These are phyloP conservation scores for Eryngium alpinum DNA, from an alignment of 140 eudicot species.

Conservation along the genomic window DNA sequence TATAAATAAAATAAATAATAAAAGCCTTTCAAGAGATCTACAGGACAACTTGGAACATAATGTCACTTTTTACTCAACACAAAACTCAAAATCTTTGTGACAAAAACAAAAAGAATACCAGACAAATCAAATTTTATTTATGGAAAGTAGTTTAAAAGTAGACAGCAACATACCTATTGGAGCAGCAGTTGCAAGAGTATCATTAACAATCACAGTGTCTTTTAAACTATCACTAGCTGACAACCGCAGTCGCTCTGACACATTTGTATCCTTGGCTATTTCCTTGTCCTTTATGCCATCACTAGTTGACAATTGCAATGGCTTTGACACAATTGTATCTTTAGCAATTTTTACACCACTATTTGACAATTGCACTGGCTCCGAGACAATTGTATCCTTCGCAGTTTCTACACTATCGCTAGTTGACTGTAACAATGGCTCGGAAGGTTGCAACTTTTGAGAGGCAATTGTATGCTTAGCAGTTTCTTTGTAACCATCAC, in stretches of 20 bases:
- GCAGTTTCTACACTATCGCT: background rate
- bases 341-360: background rate
- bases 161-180: background rate
- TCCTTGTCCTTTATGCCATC: background rate
- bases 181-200: too few species aligned
- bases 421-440: background rate
- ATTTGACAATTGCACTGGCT: background rate
- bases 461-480: background rate
- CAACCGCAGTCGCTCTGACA: background rate
- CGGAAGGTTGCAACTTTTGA: background rate
- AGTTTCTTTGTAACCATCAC: background rate
- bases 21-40: background rate
- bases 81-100: background rate
- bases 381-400: background rate
- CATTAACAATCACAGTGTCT: too few species aligned
- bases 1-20: background rate
- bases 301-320: background rate
- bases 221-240: too few species aligned
- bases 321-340: constrained; percentile 8
- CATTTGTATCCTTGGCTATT: background rate
- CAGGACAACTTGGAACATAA: background rate
- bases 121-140: background rate
- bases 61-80: background rate
- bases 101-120: background rate
- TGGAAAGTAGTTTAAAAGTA: background rate